These are phyloP conservation scores for Aspergillus tanneri DNA, from an alignment of 2,329 filamentous ascomycete species.

Conservation along the genomic window DNA sequence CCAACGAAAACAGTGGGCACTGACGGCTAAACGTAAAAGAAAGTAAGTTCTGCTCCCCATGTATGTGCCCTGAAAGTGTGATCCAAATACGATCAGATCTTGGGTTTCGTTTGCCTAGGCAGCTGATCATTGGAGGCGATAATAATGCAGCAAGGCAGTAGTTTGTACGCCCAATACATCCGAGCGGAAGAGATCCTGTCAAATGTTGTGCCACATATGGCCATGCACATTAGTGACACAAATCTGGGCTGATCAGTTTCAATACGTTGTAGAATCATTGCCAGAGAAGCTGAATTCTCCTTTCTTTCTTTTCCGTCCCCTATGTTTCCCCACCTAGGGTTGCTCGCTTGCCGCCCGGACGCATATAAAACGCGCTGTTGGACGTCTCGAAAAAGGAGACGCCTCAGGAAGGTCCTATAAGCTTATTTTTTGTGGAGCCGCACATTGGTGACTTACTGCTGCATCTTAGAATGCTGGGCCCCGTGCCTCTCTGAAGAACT, in stretches of 20 bases:
- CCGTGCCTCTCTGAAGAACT: conserved; percentile 16
- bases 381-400: conserved; percentile 6
- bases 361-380: conserved; percentile 14
- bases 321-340: neutral
- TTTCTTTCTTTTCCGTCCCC: conserved; percentile 4
- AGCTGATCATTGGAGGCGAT: conserved; percentile 13
- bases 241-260: conserved; percentile 14
- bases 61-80: conserved; percentile 1
- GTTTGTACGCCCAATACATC: conserved; percentile 19
- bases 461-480: conserved; percentile 11
- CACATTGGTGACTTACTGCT: conserved; percentile 8
- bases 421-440: conserved; percentile 17
- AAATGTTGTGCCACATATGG: conserved; percentile 16
- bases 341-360: too few relatives aligned
- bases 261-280: conserved; percentile 11
- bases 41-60: neutral
- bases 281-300: conserved; percentile 6
- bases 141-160: conserved; percentile 19
- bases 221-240: conserved; percentile 19
- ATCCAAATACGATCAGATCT: conserved; percentile 3
- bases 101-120: neutral
- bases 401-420: conserved; percentile 10
- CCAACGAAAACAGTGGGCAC: neutral
- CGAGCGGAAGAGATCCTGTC: conserved; percentile 17
- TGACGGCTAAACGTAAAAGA: neutral